A percentile compares a stretch with the other conserved stretches of the same genome.
These are phyloP conservation scores for Cladosporium sp. DNA, from an alignment of 2,329 filamentous ascomycete species.

Conservation along the genomic window DNA sequence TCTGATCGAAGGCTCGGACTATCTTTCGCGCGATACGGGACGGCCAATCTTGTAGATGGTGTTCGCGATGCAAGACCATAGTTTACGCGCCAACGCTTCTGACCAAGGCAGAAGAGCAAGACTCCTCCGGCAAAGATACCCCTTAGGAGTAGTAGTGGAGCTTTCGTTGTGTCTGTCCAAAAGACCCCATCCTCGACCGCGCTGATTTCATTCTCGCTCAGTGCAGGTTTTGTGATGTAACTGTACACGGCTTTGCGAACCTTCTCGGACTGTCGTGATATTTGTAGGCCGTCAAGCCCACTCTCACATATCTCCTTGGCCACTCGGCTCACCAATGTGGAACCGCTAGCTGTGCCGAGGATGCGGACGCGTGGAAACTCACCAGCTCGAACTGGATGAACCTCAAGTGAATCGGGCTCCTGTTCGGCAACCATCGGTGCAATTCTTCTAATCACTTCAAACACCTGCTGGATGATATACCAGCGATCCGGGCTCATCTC, in stretches of 20 bases:
- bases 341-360: neutral
- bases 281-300: neutral
- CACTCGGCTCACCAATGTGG: neutral
- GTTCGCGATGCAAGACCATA: constrained; percentile 46
- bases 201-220: constrained; percentile 3
- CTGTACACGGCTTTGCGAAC: constrained; percentile 13
- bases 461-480: constrained; percentile 32
- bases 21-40: constrained; percentile 63
- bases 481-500: constrained; percentile 38
- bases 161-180: constrained; percentile 20
- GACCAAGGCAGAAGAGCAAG: constrained; percentile 51
- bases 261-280: neutral
- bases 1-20: constrained; percentile 56
- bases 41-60: constrained; percentile 48
- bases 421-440: constrained; percentile 5
- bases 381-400: constrained; percentile 10
- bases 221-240: constrained; percentile 17
- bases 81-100: constrained; percentile 62
- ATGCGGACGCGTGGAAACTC: constrained; percentile 43
- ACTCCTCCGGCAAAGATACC: constrained; percentile 58
- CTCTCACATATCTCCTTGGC: neutral
- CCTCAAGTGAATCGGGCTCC: constrained; percentile 15
- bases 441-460: constrained; percentile 24
- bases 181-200: constrained; percentile 16
- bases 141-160: constrained; percentile 50